Evolutionary conservation across 805 yeast species (phyloP).

Genomic region (Wickerhamiella alocasiicola): DNA sequence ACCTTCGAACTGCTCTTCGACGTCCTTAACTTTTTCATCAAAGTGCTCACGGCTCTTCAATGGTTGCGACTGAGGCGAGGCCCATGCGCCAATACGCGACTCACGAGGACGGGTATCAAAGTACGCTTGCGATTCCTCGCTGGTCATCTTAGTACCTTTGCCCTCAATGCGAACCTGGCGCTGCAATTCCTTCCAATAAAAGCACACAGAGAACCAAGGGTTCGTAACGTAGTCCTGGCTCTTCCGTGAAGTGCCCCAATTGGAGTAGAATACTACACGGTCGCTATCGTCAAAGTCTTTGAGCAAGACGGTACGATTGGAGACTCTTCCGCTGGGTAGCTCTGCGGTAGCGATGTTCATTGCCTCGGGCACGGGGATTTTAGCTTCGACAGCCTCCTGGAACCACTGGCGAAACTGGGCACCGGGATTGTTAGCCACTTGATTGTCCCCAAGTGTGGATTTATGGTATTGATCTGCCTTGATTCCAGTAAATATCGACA

Average conservation of each 20-base stretch:
- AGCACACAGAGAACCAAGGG: constrained; percentile 69
- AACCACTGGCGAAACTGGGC: constrained; percentile 78
- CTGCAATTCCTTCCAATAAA: constrained; percentile 85
- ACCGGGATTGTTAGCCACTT: constrained; percentile 40
- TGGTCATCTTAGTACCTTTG: constrained; percentile 52
- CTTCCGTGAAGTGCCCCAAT: constrained; percentile 83
- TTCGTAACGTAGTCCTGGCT: constrained; percentile 57
- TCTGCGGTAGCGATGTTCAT: constrained; percentile 79
- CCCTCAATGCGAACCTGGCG: constrained; percentile 95
- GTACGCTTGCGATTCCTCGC: constrained; percentile 65
- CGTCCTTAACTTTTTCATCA: constrained; percentile 37
- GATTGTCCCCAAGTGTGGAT: constrained; percentile 51
- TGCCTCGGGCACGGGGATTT: constrained; percentile 65
- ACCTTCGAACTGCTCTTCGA: constrained; percentile 46
- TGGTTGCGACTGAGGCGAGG: constrained; percentile 71
- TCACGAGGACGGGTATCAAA: constrained; percentile 85
- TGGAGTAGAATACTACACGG: constrained; percentile 67
- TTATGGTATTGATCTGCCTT: constrained; percentile 20
- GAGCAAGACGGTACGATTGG: constrained; percentile 71
- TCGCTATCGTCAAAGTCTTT: constrained; percentile 83
- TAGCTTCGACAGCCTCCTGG: constrained; percentile 47
- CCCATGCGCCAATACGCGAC: constrained; percentile 92
- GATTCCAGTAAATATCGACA: neutral
- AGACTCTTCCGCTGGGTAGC: constrained; percentile 81
- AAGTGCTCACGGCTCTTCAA: constrained; percentile 50